Conservation (phyloP, 2,329 filamentous ascomycete genomes). For the Neurospora sp. region DNA sequence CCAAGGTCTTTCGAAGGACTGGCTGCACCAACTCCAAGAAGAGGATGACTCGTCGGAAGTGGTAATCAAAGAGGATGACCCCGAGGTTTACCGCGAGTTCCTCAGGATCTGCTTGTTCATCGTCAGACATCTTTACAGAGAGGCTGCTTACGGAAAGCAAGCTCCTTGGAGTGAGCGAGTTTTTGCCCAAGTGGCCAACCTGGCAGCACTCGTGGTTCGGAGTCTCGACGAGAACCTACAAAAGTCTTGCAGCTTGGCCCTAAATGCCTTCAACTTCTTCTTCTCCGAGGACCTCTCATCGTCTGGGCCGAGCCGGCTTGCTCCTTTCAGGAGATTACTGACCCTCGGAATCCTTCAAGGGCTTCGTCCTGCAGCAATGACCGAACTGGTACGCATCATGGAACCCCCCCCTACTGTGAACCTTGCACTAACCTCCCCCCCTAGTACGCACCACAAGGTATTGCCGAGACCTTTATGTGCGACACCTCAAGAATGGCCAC, state of each 20-base stretch:
- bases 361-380: constrained; percentile 19
- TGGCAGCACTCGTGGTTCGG: constrained; percentile 21
- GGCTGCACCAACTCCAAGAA: constrained; percentile 7
- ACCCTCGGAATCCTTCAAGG: constrained; percentile 21
- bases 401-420: not conserved
- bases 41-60: not conserved
- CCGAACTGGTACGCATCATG: constrained; percentile 16
- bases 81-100: constrained; percentile 22
- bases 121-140: constrained; percentile 30
- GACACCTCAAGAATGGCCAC: constrained; percentile 5
- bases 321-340: constrained; percentile 10
- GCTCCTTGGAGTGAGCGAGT: constrained; percentile 13
- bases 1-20: constrained; percentile 14
- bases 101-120: constrained; percentile 29
- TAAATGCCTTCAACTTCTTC: constrained; percentile 20
- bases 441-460: constrained; percentile 16
- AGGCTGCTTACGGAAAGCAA: constrained; percentile 3
- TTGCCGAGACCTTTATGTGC: constrained; percentile 14
- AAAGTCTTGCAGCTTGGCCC: constrained; percentile 14
- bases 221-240: constrained; percentile 20
- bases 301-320: not conserved
- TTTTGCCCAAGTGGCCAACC: constrained; percentile 18
- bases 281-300: not conserved
- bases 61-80: constrained; percentile 6
- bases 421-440: constrained; percentile 3